Evolutionary conservation across 2,329 filamentous ascomycete genomes (phyloP), one percentile per base, ranked within the genome.

Genomic region (Fusarium incarnatum): DNA sequence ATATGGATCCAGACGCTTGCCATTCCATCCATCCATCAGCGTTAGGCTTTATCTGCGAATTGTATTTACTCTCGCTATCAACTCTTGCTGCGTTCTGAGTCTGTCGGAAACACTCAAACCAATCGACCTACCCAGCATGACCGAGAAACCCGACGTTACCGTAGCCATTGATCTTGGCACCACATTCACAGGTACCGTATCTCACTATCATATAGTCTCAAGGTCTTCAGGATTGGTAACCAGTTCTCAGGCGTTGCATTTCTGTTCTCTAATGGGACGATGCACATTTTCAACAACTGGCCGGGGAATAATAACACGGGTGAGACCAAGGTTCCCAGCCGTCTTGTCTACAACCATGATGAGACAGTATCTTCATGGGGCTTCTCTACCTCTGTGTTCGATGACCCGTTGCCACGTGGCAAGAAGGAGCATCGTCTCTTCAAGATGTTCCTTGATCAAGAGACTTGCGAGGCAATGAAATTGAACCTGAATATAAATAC

Each of bases 131-230:
- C 7, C 18, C 6, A 53, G 18, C 12, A 53, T 53, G 49, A 20
- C 25, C 40, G 25, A 53, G 16, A 53, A 25, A n/a, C 49, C 34
- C n/a, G 49, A 41, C 18, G 37, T 28, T 18, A 53, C 49, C 18
- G 49, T 53, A 23, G 49, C 49, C 13, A 42, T 53, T 15, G 49
- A 53, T 53, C 37, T 53, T 22, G 49, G 49, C n/a, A 53, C 49
- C 12, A 53, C 49, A 8, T 53, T 53, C 49, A 53, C 49, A 42
- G 37, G 49, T 53, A 27, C 7, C 7, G 7, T 30, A 30, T 23
- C 22, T 5, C 22, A 23, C 22, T 23, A 23, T 23, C 22, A 23
- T 23, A 5, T 23, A 23, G 5, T 23, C 22, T 23, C 22, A 23
- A 23, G 22, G 22, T 23, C 22, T 23, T 23, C 22, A 23, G 22